Percentiles rank a stretch among this genome's conserved stretches.
Conservation (phyloP, 495 filamentous ascomycete species). For the Hypoxylon subgilvum region DNA sequence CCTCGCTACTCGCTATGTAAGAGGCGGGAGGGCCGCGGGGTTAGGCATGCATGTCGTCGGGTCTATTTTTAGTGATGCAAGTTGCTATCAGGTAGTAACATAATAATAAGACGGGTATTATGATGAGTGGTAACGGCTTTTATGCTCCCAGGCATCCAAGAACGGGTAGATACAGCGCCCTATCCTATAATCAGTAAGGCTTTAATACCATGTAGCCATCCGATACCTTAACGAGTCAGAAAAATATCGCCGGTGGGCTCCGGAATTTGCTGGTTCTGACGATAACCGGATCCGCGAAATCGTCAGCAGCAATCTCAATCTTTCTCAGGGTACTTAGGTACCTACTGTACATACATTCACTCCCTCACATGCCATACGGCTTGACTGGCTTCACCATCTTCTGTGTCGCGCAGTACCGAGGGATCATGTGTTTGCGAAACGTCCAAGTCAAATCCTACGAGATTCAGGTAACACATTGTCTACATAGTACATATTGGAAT, state of each 20-base stretch:
- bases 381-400: slow-evolving; percentile 22
- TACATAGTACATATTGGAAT: slow-evolving; percentile 15
- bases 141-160: slow-evolving; percentile 15
- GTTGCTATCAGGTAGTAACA: too few relatives aligned
- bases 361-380: slow-evolving; percentile 20
- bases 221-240: slow-evolving; percentile 7
- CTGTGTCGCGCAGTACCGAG: slow-evolving; percentile 33
- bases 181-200: slow-evolving; percentile 3
- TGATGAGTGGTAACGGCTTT: slow-evolving; percentile 27
- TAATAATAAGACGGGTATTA: slow-evolving; percentile 37
- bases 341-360: not conserved
- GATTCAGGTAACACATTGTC: not conserved
- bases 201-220: slow-evolving; percentile 26
- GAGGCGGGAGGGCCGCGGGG: slow-evolving; percentile 25
- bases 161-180: slow-evolving; percentile 30
- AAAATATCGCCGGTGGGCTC: slow-evolving; percentile 22
- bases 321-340: too few relatives aligned
- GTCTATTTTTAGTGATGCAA: slow-evolving; percentile 33
- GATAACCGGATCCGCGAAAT: too few relatives aligned
- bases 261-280: slow-evolving; percentile 23
- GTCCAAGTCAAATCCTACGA: not conserved
- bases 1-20: slow-evolving; percentile 12
- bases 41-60: slow-evolving; percentile 13
- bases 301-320: too few relatives aligned
- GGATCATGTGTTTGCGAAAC: slow-evolving; percentile 30